Base-by-base conservation (phyloP, 179 eudicot genomes). In the Amaranthus tricolor region DNA sequence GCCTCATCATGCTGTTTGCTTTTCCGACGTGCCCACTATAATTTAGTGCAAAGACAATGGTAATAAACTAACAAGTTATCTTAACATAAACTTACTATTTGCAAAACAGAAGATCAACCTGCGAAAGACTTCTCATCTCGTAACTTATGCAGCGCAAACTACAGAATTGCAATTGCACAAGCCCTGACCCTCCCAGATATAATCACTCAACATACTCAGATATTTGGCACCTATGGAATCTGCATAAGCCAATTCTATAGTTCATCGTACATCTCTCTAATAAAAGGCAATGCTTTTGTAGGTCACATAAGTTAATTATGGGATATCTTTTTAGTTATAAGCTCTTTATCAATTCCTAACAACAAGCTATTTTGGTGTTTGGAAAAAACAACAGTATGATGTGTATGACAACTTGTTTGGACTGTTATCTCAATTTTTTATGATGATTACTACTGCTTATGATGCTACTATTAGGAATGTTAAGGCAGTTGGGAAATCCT, bases 1-100 rank as follows among this genome's bases (percentile, higher is more conserved):
- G 86, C 90, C 83, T 87, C 90, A 86, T 85, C 60, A 80, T 81
- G 72, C 83, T 88, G 66, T 85, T 83, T 11, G 88, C 71, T 78
- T 81, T 87, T 82, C 93, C 86, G 62, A 65, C 19, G 53, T 77
- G 77, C 65, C 76, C 81, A 76, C 92, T 89, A 88, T 79, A 81
- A 15, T 53, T 61, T 81, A 14, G 77, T 24, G 14, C 19, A 43
- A 53, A 66, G 51, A 24, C 65, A 70, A 7, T 61, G 60, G 16
- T 16, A 15, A 68, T 6, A 3, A 21, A 62, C 9, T 51, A 49
- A 52, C 17, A 68, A 14, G 5, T 52, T 47, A 52, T 15, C 15
- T 2, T 15, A 19, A 20, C 49, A 52, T 20, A 17, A 60, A 21
- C 15, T 2, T n/a, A 7, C 19, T 14, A 12, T 21, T 21, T 51